phyloP scores from a whole-genome alignment of 78 protist genomes.

The Dictyostelium purpureum region DNA sequence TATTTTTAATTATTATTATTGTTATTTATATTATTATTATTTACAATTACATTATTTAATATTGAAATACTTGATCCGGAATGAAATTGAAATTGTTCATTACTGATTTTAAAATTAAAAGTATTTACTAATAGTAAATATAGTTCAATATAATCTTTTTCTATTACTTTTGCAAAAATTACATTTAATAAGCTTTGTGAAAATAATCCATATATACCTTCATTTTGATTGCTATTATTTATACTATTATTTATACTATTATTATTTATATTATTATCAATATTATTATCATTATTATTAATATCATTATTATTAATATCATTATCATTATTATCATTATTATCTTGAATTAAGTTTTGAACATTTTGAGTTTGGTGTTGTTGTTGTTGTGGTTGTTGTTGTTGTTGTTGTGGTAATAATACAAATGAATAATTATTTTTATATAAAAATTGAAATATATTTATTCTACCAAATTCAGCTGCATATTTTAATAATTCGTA shows the following conservation, averaged over 20 bases:
- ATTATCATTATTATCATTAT: not conserved
- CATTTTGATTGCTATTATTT: too few relatives aligned
- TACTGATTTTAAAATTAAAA: not conserved
- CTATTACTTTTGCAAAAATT: not conserved
- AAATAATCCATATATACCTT: not conserved
- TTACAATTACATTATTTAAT: not conserved
- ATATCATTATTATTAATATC: not conserved
- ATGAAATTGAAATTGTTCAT: not conserved
- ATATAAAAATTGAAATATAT: not conserved
- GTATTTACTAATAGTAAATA: not conserved
- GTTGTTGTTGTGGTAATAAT: not conserved
- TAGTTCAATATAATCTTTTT: not conserved
- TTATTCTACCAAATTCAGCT: not conserved
- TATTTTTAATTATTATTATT: too few relatives aligned
- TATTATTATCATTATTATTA: not conserved
- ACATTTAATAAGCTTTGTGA: not conserved
- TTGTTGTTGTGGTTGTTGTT: not conserved
- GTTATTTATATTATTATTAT: not conserved
- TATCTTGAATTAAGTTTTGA: not conserved
- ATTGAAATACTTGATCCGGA: not conserved
- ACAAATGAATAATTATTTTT: not conserved
- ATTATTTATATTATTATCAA: not conserved
- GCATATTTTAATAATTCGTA: constrained; percentile 7
- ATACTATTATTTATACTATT: too few relatives aligned
- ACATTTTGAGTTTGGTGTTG: not conserved